These are phyloP conservation scores for Cyclanthera cordifolia DNA, from an alignment of 306 rosid species.

Conservation along the genomic window DNA sequence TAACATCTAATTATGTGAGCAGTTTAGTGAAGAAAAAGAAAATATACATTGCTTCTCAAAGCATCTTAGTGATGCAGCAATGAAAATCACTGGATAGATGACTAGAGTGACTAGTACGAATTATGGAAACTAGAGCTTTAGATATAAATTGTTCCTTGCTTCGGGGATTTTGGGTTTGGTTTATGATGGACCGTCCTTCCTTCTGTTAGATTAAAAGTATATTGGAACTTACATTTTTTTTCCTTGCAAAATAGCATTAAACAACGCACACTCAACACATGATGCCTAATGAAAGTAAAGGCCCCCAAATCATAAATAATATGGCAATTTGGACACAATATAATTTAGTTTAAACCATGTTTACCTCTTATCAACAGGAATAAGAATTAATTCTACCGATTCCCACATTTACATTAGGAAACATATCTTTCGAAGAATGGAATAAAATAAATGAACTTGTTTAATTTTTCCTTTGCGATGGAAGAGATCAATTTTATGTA, in stretches of 20 bases:
- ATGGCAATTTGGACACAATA: neutral
- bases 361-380: neutral
- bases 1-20: constrained; percentile 18
- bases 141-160: neutral
- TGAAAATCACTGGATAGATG: neutral
- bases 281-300: too few relatives aligned
- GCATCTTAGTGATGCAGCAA: neutral
- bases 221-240: too few relatives aligned
- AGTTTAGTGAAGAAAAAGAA: constrained; percentile 3
- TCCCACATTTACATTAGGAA: neutral
- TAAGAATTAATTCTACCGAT: neutral
- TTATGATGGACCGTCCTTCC: too few relatives aligned
- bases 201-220: too few relatives aligned
- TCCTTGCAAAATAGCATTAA: too few relatives aligned
- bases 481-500: neutral
- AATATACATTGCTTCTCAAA: neutral
- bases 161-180: too few relatives aligned
- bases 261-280: too few relatives aligned
- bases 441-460: neutral
- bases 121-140: neutral
- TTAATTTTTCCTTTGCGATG: neutral
- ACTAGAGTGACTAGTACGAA: neutral
- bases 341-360: neutral
- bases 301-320: neutral
- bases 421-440: neutral